phyloP scores from a whole-genome alignment of 257 asterid genomes.

The Jasminum sambac region DNA sequence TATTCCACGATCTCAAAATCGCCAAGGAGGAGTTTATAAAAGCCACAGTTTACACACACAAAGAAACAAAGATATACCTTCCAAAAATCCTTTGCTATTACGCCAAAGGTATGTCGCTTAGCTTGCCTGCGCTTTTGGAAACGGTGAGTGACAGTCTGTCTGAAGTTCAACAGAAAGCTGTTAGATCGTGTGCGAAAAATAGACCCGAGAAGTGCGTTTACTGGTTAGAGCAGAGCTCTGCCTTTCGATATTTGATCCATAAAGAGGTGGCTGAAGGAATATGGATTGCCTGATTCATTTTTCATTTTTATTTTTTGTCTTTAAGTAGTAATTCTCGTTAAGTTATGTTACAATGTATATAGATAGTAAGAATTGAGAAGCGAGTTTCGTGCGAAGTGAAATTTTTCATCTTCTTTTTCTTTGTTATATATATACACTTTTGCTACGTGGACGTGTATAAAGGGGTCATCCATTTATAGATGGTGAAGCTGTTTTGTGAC shows the following conservation, averaged over 20 bases:
- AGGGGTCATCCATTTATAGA: not conserved
- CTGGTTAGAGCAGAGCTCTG: conserved; percentile 70
- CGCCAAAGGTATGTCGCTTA: conserved; percentile 79
- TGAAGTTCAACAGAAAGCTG: conserved; percentile 51
- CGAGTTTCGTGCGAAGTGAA: conserved; percentile 15
- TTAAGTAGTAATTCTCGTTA: not conserved
- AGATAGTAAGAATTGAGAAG: conserved; percentile 16
- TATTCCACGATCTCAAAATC: conserved; percentile 64
- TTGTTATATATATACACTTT: not conserved
- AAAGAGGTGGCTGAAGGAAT: conserved; percentile 42
- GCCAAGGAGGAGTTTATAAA: conserved; percentile 78
- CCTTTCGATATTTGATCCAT: conserved; percentile 74
- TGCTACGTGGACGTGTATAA: not conserved
- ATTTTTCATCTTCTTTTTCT: not conserved
- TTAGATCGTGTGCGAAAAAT: conserved; percentile 39
- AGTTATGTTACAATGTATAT: conserved; percentile 21
- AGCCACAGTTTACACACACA: conserved; percentile 53
- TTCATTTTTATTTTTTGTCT: too few relatives aligned
- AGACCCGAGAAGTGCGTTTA: conserved; percentile 58
- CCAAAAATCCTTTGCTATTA: conserved; percentile 62
- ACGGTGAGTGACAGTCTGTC: conserved; percentile 51
- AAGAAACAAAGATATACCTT: conserved; percentile 61
- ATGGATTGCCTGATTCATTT: conserved; percentile 28
- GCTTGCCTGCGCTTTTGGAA: conserved; percentile 52
- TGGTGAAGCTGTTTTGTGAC: not conserved